Base-by-base conservation (phyloP, 805 yeast genomes). In the Kodamaea kakaduensis region DNA sequence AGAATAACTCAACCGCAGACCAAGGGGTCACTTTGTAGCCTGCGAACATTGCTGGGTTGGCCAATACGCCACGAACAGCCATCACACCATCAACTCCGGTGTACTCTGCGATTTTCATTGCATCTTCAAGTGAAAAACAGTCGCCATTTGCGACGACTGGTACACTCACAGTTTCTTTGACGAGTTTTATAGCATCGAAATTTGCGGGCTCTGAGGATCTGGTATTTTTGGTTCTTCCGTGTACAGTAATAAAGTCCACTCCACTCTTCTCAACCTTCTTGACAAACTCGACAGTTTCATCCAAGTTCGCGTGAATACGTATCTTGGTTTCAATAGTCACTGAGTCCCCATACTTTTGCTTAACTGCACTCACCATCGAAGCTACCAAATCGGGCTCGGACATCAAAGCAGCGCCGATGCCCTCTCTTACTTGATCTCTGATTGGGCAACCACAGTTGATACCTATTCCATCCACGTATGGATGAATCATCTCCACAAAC, bases 121-220 rank as follows among this genome's bases (percentile, higher is more conserved):
- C 81, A 53, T 87, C 96, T 12, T 67, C 62, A 16, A 78, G 59
- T 0, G 73, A 53, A 50, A 83, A 83, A 51, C 95, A 89, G 58
- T 93, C 97, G n/a, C 98, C 98, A 52, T 93, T 93, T 2, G 97
- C 96, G n/a, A 93, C 82, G 1, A 93, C 88, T 0, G 97, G 97
- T 0, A 82, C 77, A 3, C 46, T 52, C 0, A 69, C 69, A n/a
- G 66, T 59, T 14, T 72, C 71, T 40, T 78, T 76, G 10, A 93
- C 71, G 7, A 61, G 57, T 48, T 73, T 77, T 25, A 93, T 89
- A 10, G 95, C 96, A 17, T 84, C 93, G 27, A 81, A 71, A 56
- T 89, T 75, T 3, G 83, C 94, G 1, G 96, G 93, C 20, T 74
- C 73, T 0, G 94, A 80, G 3, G 95, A 84, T 43, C 98, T 67